Percentiles rank a stretch among this genome's conserved stretches.
Conservation (phyloP, 305 asterid species). For the Fraxinus nigra region DNA sequence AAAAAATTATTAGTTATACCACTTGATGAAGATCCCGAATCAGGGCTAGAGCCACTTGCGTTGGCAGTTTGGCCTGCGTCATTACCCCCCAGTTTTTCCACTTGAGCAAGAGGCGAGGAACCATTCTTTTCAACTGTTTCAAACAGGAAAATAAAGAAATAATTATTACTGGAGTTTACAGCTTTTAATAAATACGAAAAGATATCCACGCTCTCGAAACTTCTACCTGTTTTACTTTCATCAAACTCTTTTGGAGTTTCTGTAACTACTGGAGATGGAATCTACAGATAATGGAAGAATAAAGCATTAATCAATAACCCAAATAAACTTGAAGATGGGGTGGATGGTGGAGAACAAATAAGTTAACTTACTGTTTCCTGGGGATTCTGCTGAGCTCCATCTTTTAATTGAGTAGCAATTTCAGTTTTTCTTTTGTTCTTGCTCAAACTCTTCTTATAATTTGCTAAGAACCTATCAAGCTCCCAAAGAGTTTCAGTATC, state of each 20-base stretch:
- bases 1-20: constrained; percentile 36
- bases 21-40: constrained; percentile 61
- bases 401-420: constrained; percentile 27
- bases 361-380: constrained; percentile 38
- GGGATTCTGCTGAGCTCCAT: constrained; percentile 34
- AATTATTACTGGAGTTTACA: constrained; percentile 1
- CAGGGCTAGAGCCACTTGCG: constrained; percentile 48
- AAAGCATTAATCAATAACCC: background rate
- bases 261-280: constrained; percentile 32
- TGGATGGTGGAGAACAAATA: background rate
- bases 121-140: constrained; percentile 39
- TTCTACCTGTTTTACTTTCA: constrained; percentile 46
- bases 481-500: constrained; percentile 78
- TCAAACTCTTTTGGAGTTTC: constrained; percentile 30
- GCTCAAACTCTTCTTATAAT: constrained; percentile 61
- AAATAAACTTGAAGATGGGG: background rate
- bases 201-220: background rate
- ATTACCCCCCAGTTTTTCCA: constrained; percentile 35
- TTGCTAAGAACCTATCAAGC: constrained; percentile 68
- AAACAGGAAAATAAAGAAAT: constrained; percentile 20
- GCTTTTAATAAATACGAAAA: background rate
- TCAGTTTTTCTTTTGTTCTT: constrained; percentile 59
- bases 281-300: constrained; percentile 27
- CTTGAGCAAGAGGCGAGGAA: constrained; percentile 36
- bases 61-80: constrained; percentile 35